These are phyloP conservation scores for Phytophthora parvispora DNA, from an alignment of 352 stramenopile genomes.

Conservation along the genomic window DNA sequence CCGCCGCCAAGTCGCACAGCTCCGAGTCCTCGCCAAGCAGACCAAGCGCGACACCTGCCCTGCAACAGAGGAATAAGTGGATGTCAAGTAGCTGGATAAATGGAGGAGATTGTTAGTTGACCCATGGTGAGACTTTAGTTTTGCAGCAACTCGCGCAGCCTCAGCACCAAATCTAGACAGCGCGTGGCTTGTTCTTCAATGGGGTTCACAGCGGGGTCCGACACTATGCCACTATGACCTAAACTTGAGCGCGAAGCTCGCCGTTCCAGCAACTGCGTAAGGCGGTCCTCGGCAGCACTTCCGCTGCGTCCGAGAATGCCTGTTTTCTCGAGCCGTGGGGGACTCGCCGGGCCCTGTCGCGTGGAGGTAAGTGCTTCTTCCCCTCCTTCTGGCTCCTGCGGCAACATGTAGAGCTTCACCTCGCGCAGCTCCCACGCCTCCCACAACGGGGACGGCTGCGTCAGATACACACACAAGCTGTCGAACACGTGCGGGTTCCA, in stretches of 20 bases:
- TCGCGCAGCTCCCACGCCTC: slow-evolving; percentile 66
- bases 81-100: not conserved
- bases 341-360: not conserved
- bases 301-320: slow-evolving; percentile 1
- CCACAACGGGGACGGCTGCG: slow-evolving; percentile 69
- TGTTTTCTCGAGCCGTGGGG: slow-evolving; percentile 6
- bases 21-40: slow-evolving; percentile 42
- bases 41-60: slow-evolving; percentile 19
- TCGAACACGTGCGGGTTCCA: slow-evolving; percentile 50
- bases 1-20: slow-evolving; percentile 54
- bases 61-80: slow-evolving; percentile 4
- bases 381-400: slow-evolving; percentile 4
- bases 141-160: slow-evolving; percentile 27
- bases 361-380: not conserved
- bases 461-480: slow-evolving; percentile 62
- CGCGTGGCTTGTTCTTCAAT: slow-evolving; percentile 26
- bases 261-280: slow-evolving; percentile 22
- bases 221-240: not conserved
- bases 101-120: not conserved
- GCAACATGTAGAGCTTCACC: slow-evolving; percentile 49
- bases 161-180: slow-evolving; percentile 36
- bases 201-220: slow-evolving; percentile 1
- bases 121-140: not conserved
- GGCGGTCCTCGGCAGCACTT: slow-evolving; percentile 9
- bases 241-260: slow-evolving; percentile 17